Evolutionary conservation across 2,329 filamentous ascomycete genomes (phyloP), one percentile per base, ranked within the genome.

Genomic region (Apiospora rasikravindrae): DNA sequence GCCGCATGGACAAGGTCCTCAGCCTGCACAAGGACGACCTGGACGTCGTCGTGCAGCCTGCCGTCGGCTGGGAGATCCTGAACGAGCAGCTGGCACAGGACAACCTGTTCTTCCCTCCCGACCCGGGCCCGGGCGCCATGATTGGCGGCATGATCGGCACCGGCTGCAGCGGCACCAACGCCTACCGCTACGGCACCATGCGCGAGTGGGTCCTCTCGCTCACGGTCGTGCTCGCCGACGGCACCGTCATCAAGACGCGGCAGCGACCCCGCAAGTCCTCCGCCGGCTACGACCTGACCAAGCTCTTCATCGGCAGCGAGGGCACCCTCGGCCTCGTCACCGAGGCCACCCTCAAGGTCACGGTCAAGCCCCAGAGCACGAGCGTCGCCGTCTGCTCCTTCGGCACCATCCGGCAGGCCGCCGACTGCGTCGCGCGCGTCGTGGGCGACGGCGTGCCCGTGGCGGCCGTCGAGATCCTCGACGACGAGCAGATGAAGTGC

Each of bases 171-270:
- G 94, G 94, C 68, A 96, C 94, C 2, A 96, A 97, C 80, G 90
- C 94, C 4, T 94, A 94, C 80, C 88, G 93, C 68, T 96, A 96
- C 79, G 94, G 94, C 69, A 96, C 94, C 0, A 96, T 96, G 94
- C 90, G 93, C 70, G 94, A 97, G 79, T 97, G 94, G 93, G 94
- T 96, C 1, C 83, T 96, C 13, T 93, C 90, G 69, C 84, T 97
- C 68, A 96, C 94, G 0, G 92, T 96, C 2, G 94, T 97, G 0
- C 86, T 97, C 70, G 92, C 94, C 1, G 94, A 96, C 80, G 94
- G 94, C 29, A 94, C 93, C 0, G 83, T 95, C 45, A 91, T 96
- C 78, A 94, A 94, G 83, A 96, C 93, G 4, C 88, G 91, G 73
- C 92, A 94, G 79, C 87, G 93, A 37, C 92, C 93, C 2, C 87